Base-by-base conservation (phyloP, 345 rosid genomes). In the Ailanthus altissimus region DNA sequence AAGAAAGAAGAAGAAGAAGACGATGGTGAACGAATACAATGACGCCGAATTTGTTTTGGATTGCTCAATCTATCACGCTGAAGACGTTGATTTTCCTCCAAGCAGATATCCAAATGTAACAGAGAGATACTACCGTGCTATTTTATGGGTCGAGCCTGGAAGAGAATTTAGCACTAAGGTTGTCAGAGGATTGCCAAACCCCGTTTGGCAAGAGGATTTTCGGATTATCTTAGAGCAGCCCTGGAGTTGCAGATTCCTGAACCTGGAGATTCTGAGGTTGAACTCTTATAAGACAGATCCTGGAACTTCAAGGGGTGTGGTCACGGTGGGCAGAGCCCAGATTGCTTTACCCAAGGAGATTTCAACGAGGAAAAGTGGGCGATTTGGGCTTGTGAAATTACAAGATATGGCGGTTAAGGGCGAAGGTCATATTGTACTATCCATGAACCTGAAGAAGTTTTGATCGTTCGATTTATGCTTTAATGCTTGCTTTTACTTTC, bases 241-340 rank as follows among this genome's bases (percentile, higher is more conserved):
- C 0, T 5, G 13, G 63, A 13, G 38, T 36, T 53, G 46, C n/a
- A 23, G 7, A 36, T 72, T 65, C 57, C 28, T 80, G 62, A 23
- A 67, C n/a, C 3, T 80, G 40, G 80, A 76, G 56, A 72, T 80
- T 5, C 7, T 80, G 5, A 72, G 77, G 21, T 9, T 53, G 0
- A 1, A 12, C 16, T 76, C 80, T 7, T 32, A 32, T 32, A 56
- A 2, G 0, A 1, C 45, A 2, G 77, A 72, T 25, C 80, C 74
- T 28, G 77, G 83, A 46, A 56, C 77, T n/a, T 72, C 80, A 6
- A 75, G 1, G 1, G 75, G 75, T 1, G 23, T 8, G 21, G 42
- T 7, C 10, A 8, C 76, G 9, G 79, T 80, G 42, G 82, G 82
- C 1, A 63, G 69, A 62, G 51, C 51, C 6, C 25, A 10, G 49